These are phyloP conservation scores for Pleurostoma richardsiae DNA, from an alignment of 2,329 filamentous ascomycete species.

Conservation along the genomic window DNA sequence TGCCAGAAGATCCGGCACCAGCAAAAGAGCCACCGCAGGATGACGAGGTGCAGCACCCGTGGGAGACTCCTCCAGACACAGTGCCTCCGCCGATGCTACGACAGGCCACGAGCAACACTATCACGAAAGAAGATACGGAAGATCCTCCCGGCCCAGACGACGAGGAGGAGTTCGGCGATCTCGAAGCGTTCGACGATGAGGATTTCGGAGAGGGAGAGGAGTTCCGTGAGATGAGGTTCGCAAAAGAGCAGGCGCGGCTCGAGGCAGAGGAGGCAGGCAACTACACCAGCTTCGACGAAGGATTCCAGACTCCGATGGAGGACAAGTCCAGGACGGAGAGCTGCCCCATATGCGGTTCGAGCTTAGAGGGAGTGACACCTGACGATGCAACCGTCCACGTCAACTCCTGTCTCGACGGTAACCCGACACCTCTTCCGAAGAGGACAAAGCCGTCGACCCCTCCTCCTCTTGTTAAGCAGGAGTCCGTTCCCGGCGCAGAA, in stretches of 20 bases:
- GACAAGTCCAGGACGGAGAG: conserved; percentile 27
- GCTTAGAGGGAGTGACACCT: conserved; percentile 51
- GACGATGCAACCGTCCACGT: conserved; percentile 80
- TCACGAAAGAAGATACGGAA: conserved; percentile 5
- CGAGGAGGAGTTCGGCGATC: conserved; percentile 26
- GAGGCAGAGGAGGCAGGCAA: conserved; percentile 52
- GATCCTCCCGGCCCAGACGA: conserved; percentile 17
- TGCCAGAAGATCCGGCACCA: not conserved
- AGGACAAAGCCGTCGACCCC: conserved; percentile 13
- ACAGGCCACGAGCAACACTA: not conserved
- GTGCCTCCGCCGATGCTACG: not conserved
- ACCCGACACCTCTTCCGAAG: conserved; percentile 53
- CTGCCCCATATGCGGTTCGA: conserved; percentile 76
- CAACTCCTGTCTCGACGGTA: conserved; percentile 87
- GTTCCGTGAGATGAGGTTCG: conserved; percentile 61
- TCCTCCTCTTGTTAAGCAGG: conserved; percentile 7
- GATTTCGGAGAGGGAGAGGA: conserved; percentile 55
- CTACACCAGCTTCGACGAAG: conserved; percentile 23
- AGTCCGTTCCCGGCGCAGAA: conserved; percentile 27
- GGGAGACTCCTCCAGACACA: not conserved
- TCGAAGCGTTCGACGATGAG: conserved; percentile 52
- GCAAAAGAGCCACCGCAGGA: not conserved
- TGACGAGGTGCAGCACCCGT: not conserved
- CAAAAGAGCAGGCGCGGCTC: conserved; percentile 68
- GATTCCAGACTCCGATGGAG: conserved; percentile 20